Evolutionary conservation across 2,329 filamentous ascomycete species (phyloP), one percentile per base, ranked within the genome.

Genomic region (Madurella mycetomatis): DNA sequence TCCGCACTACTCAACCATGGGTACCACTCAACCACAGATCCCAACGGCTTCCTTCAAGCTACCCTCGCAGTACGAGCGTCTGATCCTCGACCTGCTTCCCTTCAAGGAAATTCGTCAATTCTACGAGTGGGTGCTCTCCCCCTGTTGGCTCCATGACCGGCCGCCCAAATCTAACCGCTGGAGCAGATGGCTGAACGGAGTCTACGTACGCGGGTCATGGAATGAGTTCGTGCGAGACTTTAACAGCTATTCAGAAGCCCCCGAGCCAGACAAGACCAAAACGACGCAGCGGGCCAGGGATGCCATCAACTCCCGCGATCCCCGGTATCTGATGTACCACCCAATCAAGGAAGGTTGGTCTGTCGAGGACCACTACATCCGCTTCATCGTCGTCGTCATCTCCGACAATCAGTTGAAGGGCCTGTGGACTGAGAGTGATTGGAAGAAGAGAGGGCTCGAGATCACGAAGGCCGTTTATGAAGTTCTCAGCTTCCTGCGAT

Each of bases 81-180:
- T 73, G 34, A 64, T 73, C 48, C 62, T 73, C 57, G 70, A 73
- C 57, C 67, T 72, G 40, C 65, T 74, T 11, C 70, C 71, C 30
- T 70, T 73, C 64, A 67, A 67, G 44, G 66, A 69, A 45, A 44
- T 54, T 34, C 42, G 46, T 25, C 61, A 66, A 54, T 73, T 74
- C 60, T 67, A 66, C 41, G 66, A 66, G 57, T 57, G 50, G 12
- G 52, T 44, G 16, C 13, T 7, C n/a, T 25, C 25, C 25, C 25
- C 3, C n/a, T 15, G 9, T 18, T 7, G 5, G 16, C 47, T 34
- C 19, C 15, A 13, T 16, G 30, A 4, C 25, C 12, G 12, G 9
- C 7, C 2, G 13, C 34, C 37, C 16, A 12, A 1, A 34, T 12
- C 45, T 31, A 30, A 46, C 51, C 4, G 18, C 15, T 31, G 0